These are phyloP conservation scores for Suillus ampliporus DNA, from an alignment of 768 basidiomycete species.

Conservation along the genomic window DNA sequence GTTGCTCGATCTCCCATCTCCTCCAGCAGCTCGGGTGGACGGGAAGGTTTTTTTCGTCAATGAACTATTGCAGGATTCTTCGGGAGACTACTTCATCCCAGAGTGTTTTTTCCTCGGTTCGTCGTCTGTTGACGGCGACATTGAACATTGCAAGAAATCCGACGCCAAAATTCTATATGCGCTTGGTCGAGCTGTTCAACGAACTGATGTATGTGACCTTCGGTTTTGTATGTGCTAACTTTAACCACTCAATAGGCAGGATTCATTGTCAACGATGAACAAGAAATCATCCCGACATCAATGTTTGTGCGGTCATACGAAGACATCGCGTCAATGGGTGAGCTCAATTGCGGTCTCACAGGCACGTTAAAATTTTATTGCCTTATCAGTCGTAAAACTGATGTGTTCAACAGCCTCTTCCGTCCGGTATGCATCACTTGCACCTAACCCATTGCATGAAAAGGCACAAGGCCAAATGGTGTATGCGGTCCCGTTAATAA, in stretches of 20 bases:
- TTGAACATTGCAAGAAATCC: neutral
- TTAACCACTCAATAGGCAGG: constrained; percentile 6
- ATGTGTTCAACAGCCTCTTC: neutral
- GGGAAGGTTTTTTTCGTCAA: constrained; percentile 16
- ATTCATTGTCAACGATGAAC: constrained; percentile 11
- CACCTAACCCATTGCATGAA: constrained; percentile 18
- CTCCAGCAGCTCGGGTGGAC: constrained; percentile 16
- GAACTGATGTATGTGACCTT: constrained; percentile 4
- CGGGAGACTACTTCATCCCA: constrained; percentile 13
- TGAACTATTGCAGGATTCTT: constrained; percentile 15
- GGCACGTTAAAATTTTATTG: neutral
- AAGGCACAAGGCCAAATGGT: constrained; percentile 16
- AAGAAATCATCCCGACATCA: constrained; percentile 5
- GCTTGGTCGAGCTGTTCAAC: constrained; percentile 7
- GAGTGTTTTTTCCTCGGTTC: constrained; percentile 11
- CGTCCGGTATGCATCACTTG: neutral
- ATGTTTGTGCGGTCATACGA: constrained; percentile 6
- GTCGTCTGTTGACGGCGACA: neutral
- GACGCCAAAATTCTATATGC: neutral
- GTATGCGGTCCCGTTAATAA: neutral
- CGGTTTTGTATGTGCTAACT: neutral
- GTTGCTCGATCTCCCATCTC: constrained; percentile 4
- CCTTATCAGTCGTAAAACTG: neutral
- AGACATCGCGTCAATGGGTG: neutral
- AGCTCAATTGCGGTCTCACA: constrained; percentile 12